Evolutionary conservation across 2,329 filamentous ascomycete genomes (phyloP).

Genomic region (Pezicula carpinea): DNA sequence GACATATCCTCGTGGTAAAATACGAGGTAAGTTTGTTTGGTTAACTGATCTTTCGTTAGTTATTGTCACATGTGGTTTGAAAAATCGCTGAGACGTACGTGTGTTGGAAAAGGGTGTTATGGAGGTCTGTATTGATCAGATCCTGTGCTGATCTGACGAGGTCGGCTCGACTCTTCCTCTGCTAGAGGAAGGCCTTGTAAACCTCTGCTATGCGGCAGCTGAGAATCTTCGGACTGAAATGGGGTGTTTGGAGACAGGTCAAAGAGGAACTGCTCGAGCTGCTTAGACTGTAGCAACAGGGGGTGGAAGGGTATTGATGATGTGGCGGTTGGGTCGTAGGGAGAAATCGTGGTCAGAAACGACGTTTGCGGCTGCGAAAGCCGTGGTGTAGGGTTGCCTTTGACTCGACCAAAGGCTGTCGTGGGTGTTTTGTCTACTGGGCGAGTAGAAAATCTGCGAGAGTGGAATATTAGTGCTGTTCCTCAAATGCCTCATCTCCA

Average conservation of each 20-base stretch:
- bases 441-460: neutral
- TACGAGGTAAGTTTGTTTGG: conserved; percentile 14
- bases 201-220: conserved; percentile 99
- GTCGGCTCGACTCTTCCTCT: conserved; percentile 99
- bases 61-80: neutral
- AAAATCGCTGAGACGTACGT: conserved; percentile 13
- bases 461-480: neutral
- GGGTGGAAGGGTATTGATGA: conserved; percentile 62
- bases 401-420: conserved; percentile 62
- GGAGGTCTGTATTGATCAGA: conserved; percentile 93
- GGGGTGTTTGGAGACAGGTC: conserved; percentile 45
- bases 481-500: neutral
- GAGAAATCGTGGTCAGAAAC: conserved; percentile 68
- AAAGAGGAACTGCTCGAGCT: conserved; percentile 46
- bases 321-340: conserved; percentile 58
- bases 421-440: conserved; percentile 5
- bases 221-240: conserved; percentile 58
- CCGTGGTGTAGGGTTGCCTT: conserved; percentile 59
- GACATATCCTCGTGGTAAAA: conserved; percentile 49
- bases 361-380: conserved; percentile 56
- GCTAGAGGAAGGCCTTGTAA: conserved; percentile 97
- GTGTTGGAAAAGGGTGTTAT: conserved; percentile 56
- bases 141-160: conserved; percentile 87
- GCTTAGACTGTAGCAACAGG: conserved; percentile 46
- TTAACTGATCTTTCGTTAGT: neutral